These are phyloP conservation scores for Ceratocystis cubensis DNA, from an alignment of 2,329 filamentous ascomycete genomes.

Conservation along the genomic window DNA sequence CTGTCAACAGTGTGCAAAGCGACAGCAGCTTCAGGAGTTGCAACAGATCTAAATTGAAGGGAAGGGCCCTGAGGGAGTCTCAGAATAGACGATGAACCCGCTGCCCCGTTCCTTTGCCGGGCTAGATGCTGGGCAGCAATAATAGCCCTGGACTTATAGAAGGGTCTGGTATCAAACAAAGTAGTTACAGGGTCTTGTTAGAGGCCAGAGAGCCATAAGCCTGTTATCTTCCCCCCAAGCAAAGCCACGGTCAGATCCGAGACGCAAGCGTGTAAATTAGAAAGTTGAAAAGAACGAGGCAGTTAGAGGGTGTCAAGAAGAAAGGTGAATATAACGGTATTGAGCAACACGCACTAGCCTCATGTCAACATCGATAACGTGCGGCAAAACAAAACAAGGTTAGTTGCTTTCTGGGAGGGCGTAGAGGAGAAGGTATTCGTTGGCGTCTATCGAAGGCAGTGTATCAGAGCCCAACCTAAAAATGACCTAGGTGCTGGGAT, in stretches of 20 bases:
- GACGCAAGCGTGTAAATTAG: neutral
- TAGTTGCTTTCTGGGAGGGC: neutral
- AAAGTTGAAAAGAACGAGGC: neutral
- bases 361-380: neutral
- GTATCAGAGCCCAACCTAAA: neutral
- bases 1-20: neutral
- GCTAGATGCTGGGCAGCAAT: neutral
- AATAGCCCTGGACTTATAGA: neutral
- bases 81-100: neutral
- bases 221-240: neutral
- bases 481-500: too few species aligned
- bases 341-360: neutral
- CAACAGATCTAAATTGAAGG: neutral
- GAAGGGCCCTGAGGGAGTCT: neutral
- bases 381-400: slow-evolving; percentile 5
- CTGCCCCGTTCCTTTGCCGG: neutral
- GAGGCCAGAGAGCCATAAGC: neutral
- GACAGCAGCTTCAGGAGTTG: neutral
- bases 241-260: neutral
- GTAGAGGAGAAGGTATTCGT: neutral
- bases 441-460: neutral
- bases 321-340: neutral
- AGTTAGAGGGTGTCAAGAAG: neutral
- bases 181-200: slow-evolving; percentile 1
- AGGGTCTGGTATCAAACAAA: neutral